These are phyloP conservation scores for Microthlaspi erraticum DNA, from an alignment of 345 rosid genomes.

Conservation along the genomic window DNA sequence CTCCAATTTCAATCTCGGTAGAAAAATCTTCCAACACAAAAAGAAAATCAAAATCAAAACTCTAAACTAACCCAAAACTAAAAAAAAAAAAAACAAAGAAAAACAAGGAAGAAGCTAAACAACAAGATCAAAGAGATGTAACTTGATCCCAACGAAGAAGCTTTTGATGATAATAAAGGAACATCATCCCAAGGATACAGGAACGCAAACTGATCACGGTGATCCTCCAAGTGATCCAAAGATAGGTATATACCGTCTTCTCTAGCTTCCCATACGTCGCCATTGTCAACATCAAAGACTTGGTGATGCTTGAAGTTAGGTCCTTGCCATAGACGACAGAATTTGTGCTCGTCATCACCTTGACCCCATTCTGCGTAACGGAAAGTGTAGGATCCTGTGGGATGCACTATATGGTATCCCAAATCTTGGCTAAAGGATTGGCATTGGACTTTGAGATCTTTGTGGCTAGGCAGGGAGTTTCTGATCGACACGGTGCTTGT, in stretches of 20 bases:
- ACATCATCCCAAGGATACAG: conserved; percentile 23
- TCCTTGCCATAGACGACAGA: conserved; percentile 33
- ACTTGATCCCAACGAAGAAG: conserved; percentile 5
- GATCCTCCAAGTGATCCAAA: too few relatives aligned
- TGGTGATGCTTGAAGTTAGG: conserved; percentile 22
- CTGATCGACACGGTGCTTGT: neutral
- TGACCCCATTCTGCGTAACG: neutral
- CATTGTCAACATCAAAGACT: neutral
- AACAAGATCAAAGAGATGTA: neutral
- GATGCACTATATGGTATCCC: conserved; percentile 30
- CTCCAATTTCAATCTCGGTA: neutral
- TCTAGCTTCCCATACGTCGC: conserved; percentile 25
- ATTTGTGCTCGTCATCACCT: too few relatives aligned
- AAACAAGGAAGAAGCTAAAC: conserved; percentile 19
- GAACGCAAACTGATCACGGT: neutral
- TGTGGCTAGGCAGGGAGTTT: neutral
- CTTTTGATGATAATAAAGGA: conserved; percentile 15
- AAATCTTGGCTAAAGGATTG: conserved; percentile 2
- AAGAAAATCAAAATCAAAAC: neutral
- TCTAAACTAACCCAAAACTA: neutral
- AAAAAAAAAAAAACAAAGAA: neutral
- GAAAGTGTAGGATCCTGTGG: conserved; percentile 16
- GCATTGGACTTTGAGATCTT: conserved; percentile 20
- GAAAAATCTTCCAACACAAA: neutral
- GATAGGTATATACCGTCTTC: conserved; percentile 19